Evolutionary conservation across 108 stramenopile genomes (phyloP).

Genomic region (Cyclotella kingstonii): DNA sequence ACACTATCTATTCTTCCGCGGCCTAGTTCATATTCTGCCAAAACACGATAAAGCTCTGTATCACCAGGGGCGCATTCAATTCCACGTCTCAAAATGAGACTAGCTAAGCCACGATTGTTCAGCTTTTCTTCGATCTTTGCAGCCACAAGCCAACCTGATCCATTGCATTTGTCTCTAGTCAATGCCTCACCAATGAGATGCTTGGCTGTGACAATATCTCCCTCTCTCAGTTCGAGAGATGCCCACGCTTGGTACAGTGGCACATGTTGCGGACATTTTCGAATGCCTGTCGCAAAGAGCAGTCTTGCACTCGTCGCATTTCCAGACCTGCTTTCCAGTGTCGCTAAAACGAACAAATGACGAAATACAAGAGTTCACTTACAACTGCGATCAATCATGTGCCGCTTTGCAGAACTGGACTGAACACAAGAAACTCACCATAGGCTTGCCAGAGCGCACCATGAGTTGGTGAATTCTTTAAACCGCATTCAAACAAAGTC

Average conservation of each 20-base stretch:
- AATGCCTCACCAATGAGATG: slow-evolving; percentile 71
- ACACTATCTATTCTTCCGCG: slow-evolving; percentile 64
- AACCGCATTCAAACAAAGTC: slow-evolving; percentile 71
- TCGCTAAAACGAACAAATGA: slow-evolving; percentile 16
- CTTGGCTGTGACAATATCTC: slow-evolving; percentile 61
- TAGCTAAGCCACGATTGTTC: slow-evolving; percentile 61
- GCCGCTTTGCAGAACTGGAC: background rate
- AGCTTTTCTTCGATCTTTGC: slow-evolving; percentile 59
- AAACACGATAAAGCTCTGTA: slow-evolving; percentile 57
- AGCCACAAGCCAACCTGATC: slow-evolving; percentile 74
- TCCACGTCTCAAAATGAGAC: slow-evolving; percentile 65
- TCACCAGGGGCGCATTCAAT: slow-evolving; percentile 75
- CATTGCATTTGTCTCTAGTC: slow-evolving; percentile 67
- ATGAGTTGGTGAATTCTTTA: slow-evolving; percentile 65
- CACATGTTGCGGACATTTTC: slow-evolving; percentile 62
- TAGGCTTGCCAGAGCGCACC: slow-evolving; percentile 85
- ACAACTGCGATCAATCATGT: background rate
- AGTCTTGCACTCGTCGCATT: slow-evolving; percentile 57
- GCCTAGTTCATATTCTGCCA: slow-evolving; percentile 60
- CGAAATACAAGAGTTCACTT: no score
- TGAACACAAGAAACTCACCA: slow-evolving; percentile 26
- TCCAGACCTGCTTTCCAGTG: slow-evolving; percentile 60
- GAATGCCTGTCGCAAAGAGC: slow-evolving; percentile 69
- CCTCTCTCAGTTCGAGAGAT: slow-evolving; percentile 62
- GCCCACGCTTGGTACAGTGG: slow-evolving; percentile 82